Evolutionary conservation across 345 rosid genomes (phyloP).

Genomic region (Citrus sp.): DNA sequence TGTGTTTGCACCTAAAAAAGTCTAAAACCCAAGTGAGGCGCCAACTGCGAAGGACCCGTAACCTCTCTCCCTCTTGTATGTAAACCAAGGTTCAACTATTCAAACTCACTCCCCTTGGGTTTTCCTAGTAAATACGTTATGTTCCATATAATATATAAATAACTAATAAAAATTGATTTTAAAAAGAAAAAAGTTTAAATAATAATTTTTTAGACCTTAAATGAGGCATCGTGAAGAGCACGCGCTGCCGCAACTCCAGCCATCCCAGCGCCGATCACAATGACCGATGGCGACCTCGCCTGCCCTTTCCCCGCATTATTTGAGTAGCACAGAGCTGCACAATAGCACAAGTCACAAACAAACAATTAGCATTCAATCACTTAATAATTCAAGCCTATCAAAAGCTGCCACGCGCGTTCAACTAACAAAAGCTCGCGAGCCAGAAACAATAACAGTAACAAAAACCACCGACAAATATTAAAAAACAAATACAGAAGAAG

Average conservation of each 20-base stretch:
- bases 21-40: background rate
- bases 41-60: background rate
- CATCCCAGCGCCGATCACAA: conserved; percentile 87
- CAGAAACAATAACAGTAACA: background rate
- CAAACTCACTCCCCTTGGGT: background rate
- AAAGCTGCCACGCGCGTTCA: background rate
- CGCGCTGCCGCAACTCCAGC: conserved; percentile 94
- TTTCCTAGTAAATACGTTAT: background rate
- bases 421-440: background rate
- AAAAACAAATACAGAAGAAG: background rate
- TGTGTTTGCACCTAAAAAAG: background rate
- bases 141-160: background rate
- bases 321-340: conserved; percentile 51
- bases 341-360: background rate
- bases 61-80: background rate
- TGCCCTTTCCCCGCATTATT: conserved; percentile 48
- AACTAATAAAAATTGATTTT: no score
- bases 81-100: background rate
- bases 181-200: background rate
- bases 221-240: conserved; percentile 81
- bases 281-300: conserved; percentile 74
- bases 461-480: background rate
- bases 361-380: background rate
- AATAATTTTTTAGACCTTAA: conserved; percentile 47
- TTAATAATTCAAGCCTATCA: background rate